Conservation (phyloP, 1,139 yeast species). For the Blastobotrys malaysiensis region DNA sequence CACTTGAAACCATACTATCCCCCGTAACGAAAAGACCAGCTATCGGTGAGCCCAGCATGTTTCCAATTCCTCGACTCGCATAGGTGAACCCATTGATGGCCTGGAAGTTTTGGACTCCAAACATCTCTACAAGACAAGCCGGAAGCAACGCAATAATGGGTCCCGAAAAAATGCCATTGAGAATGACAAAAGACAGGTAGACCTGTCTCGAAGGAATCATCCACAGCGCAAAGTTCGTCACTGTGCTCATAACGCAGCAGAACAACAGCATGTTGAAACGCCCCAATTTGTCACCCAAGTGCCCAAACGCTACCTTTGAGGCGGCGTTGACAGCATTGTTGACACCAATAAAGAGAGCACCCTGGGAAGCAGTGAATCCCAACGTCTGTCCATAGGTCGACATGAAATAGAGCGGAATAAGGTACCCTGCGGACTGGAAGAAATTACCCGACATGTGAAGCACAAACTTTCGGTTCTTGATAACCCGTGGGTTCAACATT, state of each 20-base stretch:
- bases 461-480: conserved; percentile 25
- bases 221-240: conserved; percentile 37
- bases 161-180: conserved; percentile 33
- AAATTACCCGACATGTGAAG: conserved; percentile 35
- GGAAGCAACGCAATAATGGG: conserved; percentile 41
- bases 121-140: conserved; percentile 38
- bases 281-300: conserved; percentile 37
- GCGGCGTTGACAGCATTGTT: conserved; percentile 41
- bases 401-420: conserved; percentile 41
- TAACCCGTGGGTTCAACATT: conserved; percentile 23
- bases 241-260: conserved; percentile 35
- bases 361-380: conserved; percentile 35
- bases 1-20: conserved; percentile 1
- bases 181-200: conserved; percentile 37
- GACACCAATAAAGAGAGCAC: conserved; percentile 42
- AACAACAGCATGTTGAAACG: conserved; percentile 38
- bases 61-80: conserved; percentile 22
- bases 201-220: conserved; percentile 29
- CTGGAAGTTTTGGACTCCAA: conserved; percentile 31
- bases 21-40: conserved; percentile 22
- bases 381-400: conserved; percentile 39
- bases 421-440: conserved; percentile 41
- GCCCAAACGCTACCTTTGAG: conserved; percentile 38
- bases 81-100: conserved; percentile 23
- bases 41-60: conserved; percentile 23